These are phyloP conservation scores for Biscogniauxia sp. DNA, from an alignment of 2,329 filamentous ascomycete species.

Conservation along the genomic window DNA sequence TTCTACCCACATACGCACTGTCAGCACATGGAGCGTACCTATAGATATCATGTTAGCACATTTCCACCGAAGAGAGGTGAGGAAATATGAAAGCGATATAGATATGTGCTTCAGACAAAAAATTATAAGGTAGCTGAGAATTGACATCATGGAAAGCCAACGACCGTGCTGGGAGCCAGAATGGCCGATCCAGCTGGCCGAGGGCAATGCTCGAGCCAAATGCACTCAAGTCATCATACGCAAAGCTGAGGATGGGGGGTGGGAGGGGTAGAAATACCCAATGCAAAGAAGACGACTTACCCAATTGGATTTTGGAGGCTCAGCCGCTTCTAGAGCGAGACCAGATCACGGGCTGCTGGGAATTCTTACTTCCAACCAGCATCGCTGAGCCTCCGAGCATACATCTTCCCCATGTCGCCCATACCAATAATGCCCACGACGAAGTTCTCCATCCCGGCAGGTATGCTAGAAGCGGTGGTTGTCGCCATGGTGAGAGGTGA, in stretches of 20 bases:
- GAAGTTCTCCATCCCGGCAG: conserved; percentile 61
- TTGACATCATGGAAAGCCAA: conserved; percentile 94
- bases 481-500: conserved; percentile 22
- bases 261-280: not conserved
- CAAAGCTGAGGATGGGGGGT: conserved; percentile 26
- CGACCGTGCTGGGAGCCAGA: conserved; percentile 63
- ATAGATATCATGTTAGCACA: conserved; percentile 21
- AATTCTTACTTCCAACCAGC: conserved; percentile 91
- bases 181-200: conserved; percentile 64
- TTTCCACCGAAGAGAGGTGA: conserved; percentile 8
- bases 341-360: not conserved
- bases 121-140: conserved; percentile 91
- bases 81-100: conserved; percentile 13
- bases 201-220: conserved; percentile 98
- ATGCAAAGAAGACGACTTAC: conserved; percentile 34
- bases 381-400: conserved; percentile 80
- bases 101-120: conserved; percentile 72
- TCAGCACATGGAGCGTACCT: conserved; percentile 20
- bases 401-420: conserved; percentile 99
- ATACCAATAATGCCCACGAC: conserved; percentile 95
- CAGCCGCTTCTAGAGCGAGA: conserved; percentile 1
- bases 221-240: conserved; percentile 99
- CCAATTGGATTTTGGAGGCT: conserved; percentile 28
- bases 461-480: conserved; percentile 25
- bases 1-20: conserved; percentile 50